Evolutionary conservation across 768 basidiomycete genomes (phyloP).

Genomic region (Chalciporus pseudorubinellus): DNA sequence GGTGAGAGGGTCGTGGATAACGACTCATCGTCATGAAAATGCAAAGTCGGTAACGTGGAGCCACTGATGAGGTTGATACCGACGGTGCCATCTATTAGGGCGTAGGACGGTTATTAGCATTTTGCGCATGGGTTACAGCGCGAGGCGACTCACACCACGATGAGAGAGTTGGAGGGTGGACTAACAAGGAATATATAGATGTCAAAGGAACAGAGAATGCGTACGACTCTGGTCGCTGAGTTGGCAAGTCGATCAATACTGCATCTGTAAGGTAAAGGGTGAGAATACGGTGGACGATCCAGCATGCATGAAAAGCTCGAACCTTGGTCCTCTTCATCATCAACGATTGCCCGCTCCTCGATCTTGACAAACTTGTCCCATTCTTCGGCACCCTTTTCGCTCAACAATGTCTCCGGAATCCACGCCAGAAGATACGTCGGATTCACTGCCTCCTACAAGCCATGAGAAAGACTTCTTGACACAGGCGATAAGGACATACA

Average conservation of each 20-base stretch:
- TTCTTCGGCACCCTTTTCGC: conserved; percentile 78
- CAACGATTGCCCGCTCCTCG: conserved; percentile 55
- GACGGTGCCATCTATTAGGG: conserved; percentile 71
- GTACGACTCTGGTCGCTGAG: conserved; percentile 83
- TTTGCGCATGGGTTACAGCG: background rate
- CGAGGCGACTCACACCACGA: conserved; percentile 67
- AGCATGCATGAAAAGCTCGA: conserved; percentile 17
- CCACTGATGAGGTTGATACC: conserved; percentile 87
- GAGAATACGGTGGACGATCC: background rate
- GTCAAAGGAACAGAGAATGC: conserved; percentile 93
- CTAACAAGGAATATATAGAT: conserved; percentile 85
- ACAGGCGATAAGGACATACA: conserved; percentile 43
- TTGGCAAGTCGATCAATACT: conserved; percentile 82
- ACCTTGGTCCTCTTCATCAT: conserved; percentile 76
- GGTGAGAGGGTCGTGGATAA: conserved; percentile 60
- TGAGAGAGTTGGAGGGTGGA: conserved; percentile 78
- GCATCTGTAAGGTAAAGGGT: conserved; percentile 49
- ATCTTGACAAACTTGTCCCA: conserved; percentile 89
- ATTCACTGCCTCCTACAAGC: conserved; percentile 63
- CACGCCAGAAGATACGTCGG: conserved; percentile 84
- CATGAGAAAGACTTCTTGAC: conserved; percentile 8
- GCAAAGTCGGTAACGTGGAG: conserved; percentile 81
- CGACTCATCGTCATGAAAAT: conserved; percentile 98
- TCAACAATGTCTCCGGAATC: conserved; percentile 86
- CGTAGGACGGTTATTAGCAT: background rate